Evolutionary conservation across 257 asterid species (phyloP), one percentile per base, ranked within the genome.

Genomic region (Solanum corneliomulleri): DNA sequence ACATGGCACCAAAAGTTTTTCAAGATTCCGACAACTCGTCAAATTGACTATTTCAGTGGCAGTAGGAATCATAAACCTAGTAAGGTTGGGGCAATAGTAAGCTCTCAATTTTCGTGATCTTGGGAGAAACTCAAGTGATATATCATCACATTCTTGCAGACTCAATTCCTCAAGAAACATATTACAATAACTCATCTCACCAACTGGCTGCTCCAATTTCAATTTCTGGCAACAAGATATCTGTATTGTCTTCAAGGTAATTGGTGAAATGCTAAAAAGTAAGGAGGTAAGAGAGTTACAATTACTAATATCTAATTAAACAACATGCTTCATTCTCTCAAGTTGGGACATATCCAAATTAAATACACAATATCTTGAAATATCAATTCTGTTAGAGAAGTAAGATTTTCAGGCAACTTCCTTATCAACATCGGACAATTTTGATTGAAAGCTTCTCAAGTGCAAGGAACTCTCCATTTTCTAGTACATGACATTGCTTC

Each of bases 81-180:
- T n/a, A 64, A 64, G 6, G 29, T 12, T 68, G 11, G 14, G 39
- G 16, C 35, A 66, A 64, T 16, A 1, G 39, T 0, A 37, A 37
- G 7, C 1, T 3, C 0, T 10, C 70, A 23, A 23, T 1, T 10
- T 11, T 3, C 66, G 11, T 58, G 25, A 25, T 62, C 15, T 60
- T 18, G 69, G 69, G 14, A 1, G 3, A 0, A 0, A 11, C 62
- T 39, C 2, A 52, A 2, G 23, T 52, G 60, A 52, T 52, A 52
- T 52, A 5, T 52, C 12, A 58, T 20, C 66, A 18, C 60, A n/a
- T 8, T 0, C 21, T 0, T 0, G 0, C 23, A 85, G 8, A 2
- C 0, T 1, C 10, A 33, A 49, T 0, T 2, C 0, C 37, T 31
- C 41, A 0, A 71, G 14, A 29, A 39, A 21, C 35, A 66, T 4